phyloP scores from a whole-genome alignment of 2,329 filamentous ascomycete species.

The Sphaerulina populicola region DNA sequence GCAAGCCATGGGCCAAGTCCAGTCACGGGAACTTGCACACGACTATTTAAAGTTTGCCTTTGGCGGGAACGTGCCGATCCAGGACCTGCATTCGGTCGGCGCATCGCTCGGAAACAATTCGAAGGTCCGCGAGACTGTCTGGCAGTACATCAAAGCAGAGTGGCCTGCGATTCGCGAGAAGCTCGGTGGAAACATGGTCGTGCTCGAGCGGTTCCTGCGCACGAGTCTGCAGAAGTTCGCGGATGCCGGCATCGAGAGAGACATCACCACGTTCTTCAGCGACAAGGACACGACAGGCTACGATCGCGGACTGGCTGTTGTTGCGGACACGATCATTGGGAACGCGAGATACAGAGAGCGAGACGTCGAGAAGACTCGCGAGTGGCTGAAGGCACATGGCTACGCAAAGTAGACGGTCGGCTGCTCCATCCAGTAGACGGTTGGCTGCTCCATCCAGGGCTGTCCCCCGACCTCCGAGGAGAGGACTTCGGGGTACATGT shows the following conservation, averaged over 20 bases:
- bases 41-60: constrained; percentile 66
- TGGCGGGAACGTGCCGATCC: constrained; percentile 72
- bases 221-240: constrained; percentile 71
- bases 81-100: constrained; percentile 81
- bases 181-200: constrained; percentile 71
- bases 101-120: constrained; percentile 64
- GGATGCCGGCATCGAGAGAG: constrained; percentile 57
- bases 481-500: too few relatives aligned
- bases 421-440: too few relatives aligned
- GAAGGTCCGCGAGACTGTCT: constrained; percentile 63
- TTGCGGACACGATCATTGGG: constrained; percentile 75
- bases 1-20: constrained; percentile 63
- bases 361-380: constrained; percentile 62
- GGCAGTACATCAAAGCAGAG: constrained; percentile 77
- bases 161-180: constrained; percentile 66
- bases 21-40: constrained; percentile 59
- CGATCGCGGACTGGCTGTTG: constrained; percentile 75
- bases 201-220: constrained; percentile 81
- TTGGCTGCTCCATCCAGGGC: too few relatives aligned
- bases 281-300: constrained; percentile 79
- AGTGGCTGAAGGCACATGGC: constrained; percentile 63
- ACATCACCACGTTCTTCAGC: constrained; percentile 78
- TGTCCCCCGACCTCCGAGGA: too few relatives aligned
- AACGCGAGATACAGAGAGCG: constrained; percentile 74
- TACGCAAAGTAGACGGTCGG: constrained; percentile 38